Conservation (phyloP, 192 early-diverging fungal species). For the Chytriomyces sp. region DNA sequence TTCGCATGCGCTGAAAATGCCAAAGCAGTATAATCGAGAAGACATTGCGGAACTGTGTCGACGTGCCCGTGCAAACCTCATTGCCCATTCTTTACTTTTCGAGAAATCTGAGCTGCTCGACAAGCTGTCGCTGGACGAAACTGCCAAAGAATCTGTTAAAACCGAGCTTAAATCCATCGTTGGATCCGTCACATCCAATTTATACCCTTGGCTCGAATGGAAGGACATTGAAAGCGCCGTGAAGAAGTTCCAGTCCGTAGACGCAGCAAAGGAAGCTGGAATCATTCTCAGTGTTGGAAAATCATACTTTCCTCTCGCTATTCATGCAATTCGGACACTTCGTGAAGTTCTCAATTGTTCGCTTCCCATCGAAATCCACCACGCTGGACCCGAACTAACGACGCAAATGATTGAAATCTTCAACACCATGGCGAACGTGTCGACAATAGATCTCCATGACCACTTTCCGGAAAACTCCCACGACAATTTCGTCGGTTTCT, state of each 20-base stretch:
- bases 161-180: too few relatives aligned
- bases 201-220: too few relatives aligned
- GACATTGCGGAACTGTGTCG: too few relatives aligned
- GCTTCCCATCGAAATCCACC: constrained; percentile 65
- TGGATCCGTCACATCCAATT: too few relatives aligned
- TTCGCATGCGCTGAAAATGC: neutral
- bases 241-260: too few relatives aligned
- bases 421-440: constrained; percentile 24
- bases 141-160: too few relatives aligned
- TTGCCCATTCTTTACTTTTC: too few relatives aligned
- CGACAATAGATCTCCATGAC: constrained; percentile 32
- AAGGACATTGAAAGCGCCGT: too few relatives aligned
- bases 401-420: constrained; percentile 1
- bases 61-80: too few relatives aligned
- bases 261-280: neutral
- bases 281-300: constrained; percentile 21
- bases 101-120: too few relatives aligned
- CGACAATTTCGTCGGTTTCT: neutral
- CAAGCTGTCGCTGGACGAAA: too few relatives aligned
- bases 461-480: constrained; percentile 29
- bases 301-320: neutral
- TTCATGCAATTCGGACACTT: constrained; percentile 3
- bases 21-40: too few relatives aligned
- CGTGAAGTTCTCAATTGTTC: constrained; percentile 40
- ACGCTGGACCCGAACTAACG: constrained; percentile 40